Evolutionary conservation across 345 rosid genomes (phyloP).

Genomic region (Turnera subulata): DNA sequence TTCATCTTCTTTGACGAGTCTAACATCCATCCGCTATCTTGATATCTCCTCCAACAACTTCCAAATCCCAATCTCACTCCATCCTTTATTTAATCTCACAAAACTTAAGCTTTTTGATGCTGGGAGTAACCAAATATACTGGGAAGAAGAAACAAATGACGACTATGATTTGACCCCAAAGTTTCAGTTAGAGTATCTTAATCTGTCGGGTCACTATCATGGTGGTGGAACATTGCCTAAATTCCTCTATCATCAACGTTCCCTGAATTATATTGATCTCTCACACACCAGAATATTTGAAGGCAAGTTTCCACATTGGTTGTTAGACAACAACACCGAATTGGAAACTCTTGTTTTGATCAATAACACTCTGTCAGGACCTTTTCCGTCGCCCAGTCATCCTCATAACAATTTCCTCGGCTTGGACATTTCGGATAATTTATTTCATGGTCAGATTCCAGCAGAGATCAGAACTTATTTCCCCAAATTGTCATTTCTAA

Average conservation of each 20-base stretch:
- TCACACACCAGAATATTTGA: not conserved
- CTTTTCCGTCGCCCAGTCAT: not conserved
- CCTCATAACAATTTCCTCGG: not conserved
- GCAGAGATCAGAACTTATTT: not conserved
- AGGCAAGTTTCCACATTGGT: constrained; percentile 19
- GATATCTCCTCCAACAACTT: not conserved
- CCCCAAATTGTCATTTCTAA: not conserved
- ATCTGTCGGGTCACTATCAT: not conserved
- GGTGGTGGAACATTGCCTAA: not conserved
- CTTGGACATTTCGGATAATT: constrained; percentile 10
- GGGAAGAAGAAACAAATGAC: not conserved
- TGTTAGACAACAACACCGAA: constrained; percentile 21
- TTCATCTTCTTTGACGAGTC: not conserved
- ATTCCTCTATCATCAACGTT: not conserved
- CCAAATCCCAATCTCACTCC: not conserved
- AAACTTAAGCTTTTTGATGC: not conserved
- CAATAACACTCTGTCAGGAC: not conserved
- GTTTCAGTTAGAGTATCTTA: not conserved
- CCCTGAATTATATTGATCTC: not conserved
- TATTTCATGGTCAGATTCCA: constrained; percentile 11
- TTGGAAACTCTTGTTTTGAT: not conserved
- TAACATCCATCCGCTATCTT: not conserved
- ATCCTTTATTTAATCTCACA: not conserved
- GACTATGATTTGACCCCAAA: not conserved
- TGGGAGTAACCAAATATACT: not conserved